Percentiles rank a stretch among this genome's conserved stretches.
These are phyloP conservation scores for Cryptococcus amylolentus DNA, from an alignment of 1,284 basidiomycete genomes.

Conservation along the genomic window DNA sequence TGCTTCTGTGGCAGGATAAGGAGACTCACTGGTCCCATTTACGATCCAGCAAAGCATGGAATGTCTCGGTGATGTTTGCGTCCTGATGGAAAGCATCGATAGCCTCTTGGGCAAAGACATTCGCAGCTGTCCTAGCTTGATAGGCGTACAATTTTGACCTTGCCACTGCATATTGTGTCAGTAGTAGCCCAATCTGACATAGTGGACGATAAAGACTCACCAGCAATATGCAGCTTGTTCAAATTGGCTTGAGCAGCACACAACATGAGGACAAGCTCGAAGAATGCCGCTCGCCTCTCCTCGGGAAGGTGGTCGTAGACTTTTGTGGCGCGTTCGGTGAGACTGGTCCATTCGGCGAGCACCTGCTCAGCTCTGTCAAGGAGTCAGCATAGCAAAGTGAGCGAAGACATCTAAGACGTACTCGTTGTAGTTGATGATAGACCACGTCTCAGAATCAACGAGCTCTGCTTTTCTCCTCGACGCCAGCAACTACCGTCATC, in stretches of 20 bases:
- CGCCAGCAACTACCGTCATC: conserved; percentile 13
- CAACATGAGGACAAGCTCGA: conserved; percentile 65
- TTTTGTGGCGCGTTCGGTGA: conserved; percentile 56
- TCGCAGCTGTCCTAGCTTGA: conserved; percentile 63
- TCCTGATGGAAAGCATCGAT: conserved; percentile 47
- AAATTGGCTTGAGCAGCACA: conserved; percentile 54
- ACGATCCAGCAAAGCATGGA: conserved; percentile 60
- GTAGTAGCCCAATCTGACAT: too few relatives aligned
- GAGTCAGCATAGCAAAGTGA: conserved; percentile 1
- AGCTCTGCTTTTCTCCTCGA: conserved; percentile 60
- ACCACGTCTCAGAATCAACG: conserved; percentile 62
- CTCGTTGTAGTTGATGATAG: conserved; percentile 65
- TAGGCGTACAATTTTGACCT: conserved; percentile 62
- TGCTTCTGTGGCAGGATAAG: not conserved
- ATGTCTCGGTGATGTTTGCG: conserved; percentile 49
- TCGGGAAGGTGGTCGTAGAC: conserved; percentile 59
- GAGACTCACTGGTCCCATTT: conserved; percentile 37
- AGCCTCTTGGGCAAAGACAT: conserved; percentile 58
- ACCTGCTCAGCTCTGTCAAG: conserved; percentile 58
- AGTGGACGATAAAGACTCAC: conserved; percentile 52
- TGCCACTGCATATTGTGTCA: conserved; percentile 46
- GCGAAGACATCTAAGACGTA: conserved; percentile 45
- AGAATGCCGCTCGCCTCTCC: conserved; percentile 58
- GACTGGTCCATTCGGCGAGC: conserved; percentile 52
- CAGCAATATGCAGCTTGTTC: conserved; percentile 59